Evolutionary conservation across 345 rosid genomes (phyloP), one percentile per base, ranked within the genome.

Genomic region (Durio zibethinus): DNA sequence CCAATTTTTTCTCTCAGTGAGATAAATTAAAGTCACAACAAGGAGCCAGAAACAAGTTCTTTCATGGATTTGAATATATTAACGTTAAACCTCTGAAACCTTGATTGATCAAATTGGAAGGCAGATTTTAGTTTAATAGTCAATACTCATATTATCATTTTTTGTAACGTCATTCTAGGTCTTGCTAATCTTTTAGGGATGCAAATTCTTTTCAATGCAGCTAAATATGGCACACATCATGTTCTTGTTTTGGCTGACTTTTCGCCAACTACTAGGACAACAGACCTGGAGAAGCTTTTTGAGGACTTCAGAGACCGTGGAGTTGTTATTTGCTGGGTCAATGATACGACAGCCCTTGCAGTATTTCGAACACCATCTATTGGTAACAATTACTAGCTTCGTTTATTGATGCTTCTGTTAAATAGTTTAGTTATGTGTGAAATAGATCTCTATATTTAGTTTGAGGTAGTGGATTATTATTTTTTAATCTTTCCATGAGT

Each of bases 321-420:
- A 77, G 74, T 93, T 76, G 84, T 83, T 75, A 90, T 96, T 85
- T 93, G 93, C 77, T 96, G 99, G 98, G 91, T 93, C 71, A 90
- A 89, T 85, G 97, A 96, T 80, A 95, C 94, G 74, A 76, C 85
- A 16, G 98, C 99, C 11, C 92, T 93, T 82, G 98, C 97, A 66
- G 99, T 95, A 53, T 93, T 95, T 80, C 86, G 74, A 82, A 83
- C 90, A 62, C 94, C 99, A 15, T 82, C 92, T 71, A 72, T 79
- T 47, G 98, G 99, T 93, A 91, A 80, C 3, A 56, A 42, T 73
- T 43, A 10, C 20, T 61, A 43, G 42, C 40, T 27, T 43, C 11
- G 4, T 5, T 60, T 36, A 43, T 57, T 74, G 27, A 60, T 1
- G 29, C 29, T 36, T 45, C 61, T 54, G 7, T 69, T 62, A 62